Evolutionary conservation across 805 yeast genomes (phyloP).

Genomic region (Torulaspora franciscae): DNA sequence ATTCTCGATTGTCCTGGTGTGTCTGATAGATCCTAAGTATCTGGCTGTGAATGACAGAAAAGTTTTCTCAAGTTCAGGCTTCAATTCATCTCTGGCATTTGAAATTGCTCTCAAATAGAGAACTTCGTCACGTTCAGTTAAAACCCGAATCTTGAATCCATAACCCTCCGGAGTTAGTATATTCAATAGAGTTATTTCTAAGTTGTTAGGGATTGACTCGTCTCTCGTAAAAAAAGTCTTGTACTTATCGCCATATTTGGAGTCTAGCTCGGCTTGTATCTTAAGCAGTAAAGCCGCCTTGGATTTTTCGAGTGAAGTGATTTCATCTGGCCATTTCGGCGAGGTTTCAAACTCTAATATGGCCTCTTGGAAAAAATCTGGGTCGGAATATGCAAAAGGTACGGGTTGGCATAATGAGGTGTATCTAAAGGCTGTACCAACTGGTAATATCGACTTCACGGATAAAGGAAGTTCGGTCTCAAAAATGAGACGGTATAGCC

Average conservation of each 20-base stretch:
- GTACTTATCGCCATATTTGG: conserved; percentile 50
- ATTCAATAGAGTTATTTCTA: conserved; percentile 52
- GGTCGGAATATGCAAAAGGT: conserved; percentile 70
- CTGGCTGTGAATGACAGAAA: conserved; percentile 59
- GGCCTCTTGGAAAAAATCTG: conserved; percentile 75
- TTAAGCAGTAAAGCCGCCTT: conserved; percentile 84
- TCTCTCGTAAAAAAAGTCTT: conserved; percentile 62
- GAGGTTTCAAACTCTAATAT: conserved; percentile 86
- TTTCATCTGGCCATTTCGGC: conserved; percentile 93
- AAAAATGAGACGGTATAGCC: conserved; percentile 48
- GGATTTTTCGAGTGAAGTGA: conserved; percentile 76
- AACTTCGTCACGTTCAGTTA: conserved; percentile 79
- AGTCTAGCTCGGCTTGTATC: conserved; percentile 45
- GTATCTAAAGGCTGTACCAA: conserved; percentile 68
- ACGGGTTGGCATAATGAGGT: conserved; percentile 75
- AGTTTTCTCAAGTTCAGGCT: conserved; percentile 53
- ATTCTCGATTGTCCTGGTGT: conserved; percentile 71
- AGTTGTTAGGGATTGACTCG: conserved; percentile 59
- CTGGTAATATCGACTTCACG: conserved; percentile 66
- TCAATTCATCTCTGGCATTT: conserved; percentile 57
- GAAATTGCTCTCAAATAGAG: conserved; percentile 67
- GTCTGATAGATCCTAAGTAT: conserved; percentile 66
- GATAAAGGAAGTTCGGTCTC: conserved; percentile 62
- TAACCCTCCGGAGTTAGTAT: conserved; percentile 84
- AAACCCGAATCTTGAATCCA: conserved; percentile 72